Evolutionary conservation across 2,329 filamentous ascomycete genomes (phyloP).

Genomic region (Arthrobotrys pseudoclavata): DNA sequence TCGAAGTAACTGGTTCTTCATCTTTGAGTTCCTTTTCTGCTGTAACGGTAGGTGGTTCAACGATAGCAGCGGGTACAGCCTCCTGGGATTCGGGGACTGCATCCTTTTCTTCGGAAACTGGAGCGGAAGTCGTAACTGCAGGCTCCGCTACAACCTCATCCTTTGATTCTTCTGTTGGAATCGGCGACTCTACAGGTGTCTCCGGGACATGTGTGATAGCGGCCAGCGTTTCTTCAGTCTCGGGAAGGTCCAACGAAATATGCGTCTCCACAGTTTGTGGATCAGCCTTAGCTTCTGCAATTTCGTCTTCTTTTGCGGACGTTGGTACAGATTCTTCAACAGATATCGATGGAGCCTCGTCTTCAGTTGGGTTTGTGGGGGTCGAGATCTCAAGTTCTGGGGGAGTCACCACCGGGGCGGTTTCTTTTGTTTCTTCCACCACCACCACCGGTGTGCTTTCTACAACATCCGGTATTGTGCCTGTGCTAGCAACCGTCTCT

Average conservation of each 20-base stretch:
- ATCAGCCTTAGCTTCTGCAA: conserved; percentile 29
- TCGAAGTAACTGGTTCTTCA: conserved; percentile 9
- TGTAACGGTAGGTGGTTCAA: not conserved
- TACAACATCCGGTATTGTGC: conserved; percentile 34
- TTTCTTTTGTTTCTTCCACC: conserved; percentile 21
- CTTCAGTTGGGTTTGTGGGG: conserved; percentile 22
- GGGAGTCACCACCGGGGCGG: conserved; percentile 6
- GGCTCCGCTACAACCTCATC: conserved; percentile 18
- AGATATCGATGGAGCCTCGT: conserved; percentile 54
- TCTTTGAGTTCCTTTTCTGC: conserved; percentile 34
- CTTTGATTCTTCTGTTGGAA: conserved; percentile 14
- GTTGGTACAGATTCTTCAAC: conserved; percentile 37
- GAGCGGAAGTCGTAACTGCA: not conserved
- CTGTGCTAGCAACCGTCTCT: conserved; percentile 11
- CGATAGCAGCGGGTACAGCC: not conserved
- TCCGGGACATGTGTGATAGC: conserved; percentile 50
- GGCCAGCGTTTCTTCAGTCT: conserved; percentile 38
- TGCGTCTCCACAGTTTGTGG: conserved; percentile 13
- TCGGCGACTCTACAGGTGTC: conserved; percentile 30
- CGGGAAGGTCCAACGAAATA: conserved; percentile 31
- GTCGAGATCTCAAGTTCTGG: conserved; percentile 10
- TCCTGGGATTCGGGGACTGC: conserved; percentile 15
- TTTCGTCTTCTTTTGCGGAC: conserved; percentile 23
- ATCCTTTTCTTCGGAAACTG: conserved; percentile 25
- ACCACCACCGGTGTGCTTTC: conserved; percentile 16